Conservation (phyloP, 2,329 filamentous ascomycete species). For the Hymenoscyphus linearis region DNA sequence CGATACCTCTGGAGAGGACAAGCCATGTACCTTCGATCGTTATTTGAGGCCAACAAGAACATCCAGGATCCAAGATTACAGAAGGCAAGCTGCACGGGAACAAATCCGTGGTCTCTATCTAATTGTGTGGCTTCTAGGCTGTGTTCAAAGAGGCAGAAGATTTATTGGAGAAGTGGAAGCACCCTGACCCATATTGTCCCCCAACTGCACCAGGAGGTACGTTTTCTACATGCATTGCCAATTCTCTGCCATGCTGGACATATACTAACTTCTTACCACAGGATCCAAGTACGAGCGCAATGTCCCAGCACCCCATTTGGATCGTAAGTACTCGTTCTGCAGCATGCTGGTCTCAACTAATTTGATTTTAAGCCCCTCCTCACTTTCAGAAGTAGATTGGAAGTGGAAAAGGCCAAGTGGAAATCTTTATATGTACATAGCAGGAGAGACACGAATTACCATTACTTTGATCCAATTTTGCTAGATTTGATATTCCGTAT, state of each 20-base stretch:
- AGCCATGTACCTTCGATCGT: constrained; percentile 87
- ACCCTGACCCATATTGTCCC: constrained; percentile 85
- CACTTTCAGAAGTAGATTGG: constrained; percentile 20
- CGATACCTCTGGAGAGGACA: constrained; percentile 92
- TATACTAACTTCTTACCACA: constrained; percentile 34
- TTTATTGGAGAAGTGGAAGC: constrained; percentile 89
- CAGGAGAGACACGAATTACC: neutral
- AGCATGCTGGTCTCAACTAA: constrained; percentile 7
- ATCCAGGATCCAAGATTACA: constrained; percentile 80
- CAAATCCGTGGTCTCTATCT: neutral
- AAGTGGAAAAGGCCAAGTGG: neutral
- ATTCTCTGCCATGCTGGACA: neutral
- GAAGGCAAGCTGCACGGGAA: constrained; percentile 43
- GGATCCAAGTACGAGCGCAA: constrained; percentile 97
- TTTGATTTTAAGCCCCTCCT: constrained; percentile 24
- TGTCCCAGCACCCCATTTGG: constrained; percentile 70
- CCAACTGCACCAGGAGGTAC: constrained; percentile 91
- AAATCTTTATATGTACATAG: constrained; percentile 17
- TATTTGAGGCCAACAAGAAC: constrained; percentile 91
- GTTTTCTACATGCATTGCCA: constrained; percentile 22
- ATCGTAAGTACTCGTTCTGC: constrained; percentile 57
- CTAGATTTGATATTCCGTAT: no score
- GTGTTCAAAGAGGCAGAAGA: constrained; percentile 84
- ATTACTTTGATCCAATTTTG: neutral
- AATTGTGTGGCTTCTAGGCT: constrained; percentile 49